Conservation (phyloP, 148 eudicot genomes). For the Amaranthus hypochondriacus region DNA sequence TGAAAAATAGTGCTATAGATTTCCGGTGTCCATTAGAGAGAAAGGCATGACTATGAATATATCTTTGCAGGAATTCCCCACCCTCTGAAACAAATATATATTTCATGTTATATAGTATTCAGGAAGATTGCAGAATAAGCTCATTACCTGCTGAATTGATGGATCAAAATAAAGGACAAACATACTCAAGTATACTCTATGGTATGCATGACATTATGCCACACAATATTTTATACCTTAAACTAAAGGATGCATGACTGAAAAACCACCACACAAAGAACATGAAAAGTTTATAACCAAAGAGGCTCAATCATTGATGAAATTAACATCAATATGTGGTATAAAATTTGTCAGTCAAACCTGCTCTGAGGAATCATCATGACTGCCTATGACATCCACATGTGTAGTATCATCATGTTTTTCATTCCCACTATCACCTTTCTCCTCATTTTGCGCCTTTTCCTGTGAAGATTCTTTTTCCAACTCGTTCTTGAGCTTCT, state of each 20-base stretch:
- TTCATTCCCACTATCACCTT: conserved; percentile 32
- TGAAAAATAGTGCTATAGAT: too few relatives aligned
- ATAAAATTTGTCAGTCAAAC: conserved; percentile 25
- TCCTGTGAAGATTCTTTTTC: conserved; percentile 33
- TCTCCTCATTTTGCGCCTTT: conserved; percentile 32
- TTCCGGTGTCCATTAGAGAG: background rate
- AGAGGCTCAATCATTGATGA: background rate
- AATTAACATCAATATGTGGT: background rate
- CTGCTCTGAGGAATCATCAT: conserved; percentile 41
- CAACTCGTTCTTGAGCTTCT: conserved; percentile 58
- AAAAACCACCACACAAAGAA: background rate
- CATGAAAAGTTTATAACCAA: background rate
- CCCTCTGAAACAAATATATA: background rate
- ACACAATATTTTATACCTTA: background rate
- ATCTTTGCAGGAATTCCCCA: background rate
- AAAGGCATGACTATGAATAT: background rate
- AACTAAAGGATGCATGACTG: background rate
- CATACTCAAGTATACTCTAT: background rate
- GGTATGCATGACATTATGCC: background rate
- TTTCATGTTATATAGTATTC: background rate
- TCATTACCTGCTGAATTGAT: background rate
- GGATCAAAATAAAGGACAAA: background rate
- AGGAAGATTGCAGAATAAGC: background rate
- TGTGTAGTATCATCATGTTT: conserved; percentile 27
- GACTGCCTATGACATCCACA: conserved; percentile 37